Evolutionary conservation across 306 rosid species (phyloP).

Genomic region (Luffa acutangula): DNA sequence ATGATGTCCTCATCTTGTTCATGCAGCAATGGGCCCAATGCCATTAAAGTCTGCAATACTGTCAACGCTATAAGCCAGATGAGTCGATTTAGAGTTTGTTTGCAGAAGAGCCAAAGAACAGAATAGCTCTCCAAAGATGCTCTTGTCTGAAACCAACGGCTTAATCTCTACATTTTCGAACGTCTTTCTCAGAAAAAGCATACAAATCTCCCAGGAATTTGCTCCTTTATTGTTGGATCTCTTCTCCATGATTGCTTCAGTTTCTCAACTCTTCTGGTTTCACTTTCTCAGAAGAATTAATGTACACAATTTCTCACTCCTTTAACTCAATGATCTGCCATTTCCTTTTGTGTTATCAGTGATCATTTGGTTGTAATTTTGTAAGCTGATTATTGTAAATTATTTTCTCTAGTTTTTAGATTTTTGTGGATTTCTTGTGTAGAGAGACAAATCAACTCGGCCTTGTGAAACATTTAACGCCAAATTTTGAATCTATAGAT

Average conservation of each 20-base stretch:
- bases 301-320: not conserved
- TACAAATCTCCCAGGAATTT: conserved; percentile 30
- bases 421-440: no score
- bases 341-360: no score
- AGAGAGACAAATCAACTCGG: no score
- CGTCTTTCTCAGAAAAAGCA: conserved; percentile 45
- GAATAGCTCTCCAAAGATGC: not conserved
- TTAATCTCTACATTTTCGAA: conserved; percentile 20
- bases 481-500: not conserved
- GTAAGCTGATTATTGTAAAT: no score
- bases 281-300: not conserved
- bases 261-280: conserved; percentile 31
- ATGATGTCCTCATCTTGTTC: not conserved
- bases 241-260: conserved; percentile 25
- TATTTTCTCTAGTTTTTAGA: no score
- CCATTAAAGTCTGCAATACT: not conserved
- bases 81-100: not conserved
- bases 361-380: no score
- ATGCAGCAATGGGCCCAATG: not conserved
- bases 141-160: not conserved
- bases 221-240: conserved; percentile 22
- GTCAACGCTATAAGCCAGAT: not conserved
- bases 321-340: no score
- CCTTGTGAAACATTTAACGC: no score
- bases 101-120: not conserved